Conservation (phyloP, 495 filamentous ascomycete genomes). For the Xeromyces bisporus region DNA sequence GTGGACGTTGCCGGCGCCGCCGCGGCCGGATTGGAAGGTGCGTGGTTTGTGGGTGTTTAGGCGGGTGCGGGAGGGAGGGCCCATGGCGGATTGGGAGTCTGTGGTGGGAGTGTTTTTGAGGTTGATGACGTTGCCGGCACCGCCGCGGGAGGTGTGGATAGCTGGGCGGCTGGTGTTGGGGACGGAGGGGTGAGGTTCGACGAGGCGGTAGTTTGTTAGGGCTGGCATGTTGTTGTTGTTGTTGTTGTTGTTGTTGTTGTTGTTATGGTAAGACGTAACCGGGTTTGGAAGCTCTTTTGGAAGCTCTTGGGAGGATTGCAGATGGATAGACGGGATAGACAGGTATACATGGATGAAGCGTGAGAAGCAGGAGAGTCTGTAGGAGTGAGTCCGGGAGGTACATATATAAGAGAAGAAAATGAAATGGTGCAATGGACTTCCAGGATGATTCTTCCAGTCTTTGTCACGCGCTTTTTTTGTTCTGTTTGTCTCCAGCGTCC, state of each 20-base stretch:
- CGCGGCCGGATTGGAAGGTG: conserved; percentile 63
- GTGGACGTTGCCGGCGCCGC: conserved; percentile 81
- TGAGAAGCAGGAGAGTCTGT: no score
- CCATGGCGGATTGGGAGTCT: conserved; percentile 30
- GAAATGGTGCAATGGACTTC: no score
- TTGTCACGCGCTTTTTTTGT: no score
- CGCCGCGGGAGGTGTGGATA: conserved; percentile 69
- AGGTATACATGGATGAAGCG: no score
- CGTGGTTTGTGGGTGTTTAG: conserved; percentile 22
- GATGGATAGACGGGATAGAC: no score
- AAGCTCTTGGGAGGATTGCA: no score
- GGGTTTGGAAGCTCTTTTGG: background rate
- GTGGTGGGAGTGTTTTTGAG: conserved; percentile 51
- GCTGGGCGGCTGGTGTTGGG: conserved; percentile 39
- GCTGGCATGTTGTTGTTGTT: conserved; percentile 11
- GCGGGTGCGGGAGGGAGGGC: conserved; percentile 33
- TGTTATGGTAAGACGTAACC: background rate
- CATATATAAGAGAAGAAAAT: no score
- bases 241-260: background rate
- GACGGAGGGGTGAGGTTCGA: conserved; percentile 66
- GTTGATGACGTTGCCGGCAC: conserved; percentile 63
- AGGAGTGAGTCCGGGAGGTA: no score
- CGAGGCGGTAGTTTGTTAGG: conserved; percentile 43
- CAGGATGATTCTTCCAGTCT: no score
- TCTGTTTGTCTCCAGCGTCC: no score